A percentile compares a stretch with the other conserved stretches of the same genome.
Conservation (phyloP, 2,329 filamentous ascomycete species). For the Pyrenochaeta sp. region DNA sequence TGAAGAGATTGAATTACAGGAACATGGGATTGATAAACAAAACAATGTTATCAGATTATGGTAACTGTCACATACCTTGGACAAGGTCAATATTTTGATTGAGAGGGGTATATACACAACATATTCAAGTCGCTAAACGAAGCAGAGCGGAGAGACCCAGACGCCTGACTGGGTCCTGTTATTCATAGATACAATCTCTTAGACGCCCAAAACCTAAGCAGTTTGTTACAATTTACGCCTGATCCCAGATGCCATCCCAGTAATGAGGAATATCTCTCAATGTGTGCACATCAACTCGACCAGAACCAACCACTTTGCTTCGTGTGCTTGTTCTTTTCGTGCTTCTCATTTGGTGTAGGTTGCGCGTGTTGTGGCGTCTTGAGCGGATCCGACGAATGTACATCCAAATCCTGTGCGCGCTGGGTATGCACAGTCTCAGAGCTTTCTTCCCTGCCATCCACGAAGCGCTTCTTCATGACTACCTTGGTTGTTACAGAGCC, state of each 20-base stretch:
- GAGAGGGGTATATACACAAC: neutral
- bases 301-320: slow-evolving; percentile 45
- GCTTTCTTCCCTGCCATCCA: slow-evolving; percentile 68
- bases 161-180: too few species aligned
- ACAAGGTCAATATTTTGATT: too few species aligned
- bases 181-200: too few species aligned
- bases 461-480: slow-evolving; percentile 65
- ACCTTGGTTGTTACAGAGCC: slow-evolving; percentile 67
- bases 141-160: too few species aligned
- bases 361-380: slow-evolving; percentile 18
- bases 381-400: slow-evolving; percentile 18
- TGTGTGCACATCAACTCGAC: slow-evolving; percentile 26
- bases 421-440: slow-evolving; percentile 62
- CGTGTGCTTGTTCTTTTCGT: slow-evolving; percentile 11
- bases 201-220: too few species aligned
- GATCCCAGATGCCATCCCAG: neutral
- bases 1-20: too few species aligned
- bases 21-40: too few species aligned
- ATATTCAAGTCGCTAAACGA: neutral
- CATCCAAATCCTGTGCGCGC: slow-evolving; percentile 28
- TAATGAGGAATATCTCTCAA: neutral
- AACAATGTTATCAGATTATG: too few species aligned
- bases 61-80: neutral
- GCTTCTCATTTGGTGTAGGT: slow-evolving; percentile 2
- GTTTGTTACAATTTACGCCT: too few species aligned